Evolutionary conservation across 2,329 filamentous ascomycete species (phyloP).

Genomic region (Aspergillus intermedius): DNA sequence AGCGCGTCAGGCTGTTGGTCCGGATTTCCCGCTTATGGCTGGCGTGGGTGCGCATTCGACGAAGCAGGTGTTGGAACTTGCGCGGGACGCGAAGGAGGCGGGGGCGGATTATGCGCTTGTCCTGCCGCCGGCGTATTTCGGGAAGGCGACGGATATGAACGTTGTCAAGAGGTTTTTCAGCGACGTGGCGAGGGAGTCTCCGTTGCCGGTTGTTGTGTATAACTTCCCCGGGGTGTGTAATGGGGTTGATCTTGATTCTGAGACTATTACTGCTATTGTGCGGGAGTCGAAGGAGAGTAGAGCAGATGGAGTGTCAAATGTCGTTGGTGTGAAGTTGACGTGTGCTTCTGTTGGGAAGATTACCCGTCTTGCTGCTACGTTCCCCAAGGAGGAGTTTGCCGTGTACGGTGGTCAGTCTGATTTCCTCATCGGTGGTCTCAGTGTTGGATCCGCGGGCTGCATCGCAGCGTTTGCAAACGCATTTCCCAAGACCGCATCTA

Average conservation of each 20-base stretch:
- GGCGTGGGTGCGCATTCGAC: slow-evolving; percentile 61
- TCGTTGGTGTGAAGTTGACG: slow-evolving; percentile 59
- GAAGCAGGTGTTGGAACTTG: slow-evolving; percentile 55
- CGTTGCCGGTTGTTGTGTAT: slow-evolving; percentile 58
- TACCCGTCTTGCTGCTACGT: slow-evolving; percentile 46
- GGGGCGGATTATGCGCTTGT: slow-evolving; percentile 58
- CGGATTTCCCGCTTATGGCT: slow-evolving; percentile 54
- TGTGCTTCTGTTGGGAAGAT: slow-evolving; percentile 58
- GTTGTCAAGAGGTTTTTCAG: slow-evolving; percentile 56
- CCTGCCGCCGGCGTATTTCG: slow-evolving; percentile 60
- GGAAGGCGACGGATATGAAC: slow-evolving; percentile 52
- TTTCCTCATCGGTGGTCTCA: slow-evolving; percentile 55
- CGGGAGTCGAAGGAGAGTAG: slow-evolving; percentile 26
- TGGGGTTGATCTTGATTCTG: slow-evolving; percentile 62
- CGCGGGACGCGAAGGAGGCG: slow-evolving; percentile 52
- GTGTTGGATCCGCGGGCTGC: slow-evolving; percentile 48
- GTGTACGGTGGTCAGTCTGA: slow-evolving; percentile 66
- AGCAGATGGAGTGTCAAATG: slow-evolving; percentile 32
- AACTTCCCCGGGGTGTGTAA: slow-evolving; percentile 65
- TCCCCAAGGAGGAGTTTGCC: slow-evolving; percentile 53
- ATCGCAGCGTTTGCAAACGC: slow-evolving; percentile 54
- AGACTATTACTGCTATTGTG: slow-evolving; percentile 51
- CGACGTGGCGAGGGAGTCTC: slow-evolving; percentile 48
- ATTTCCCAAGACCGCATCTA: slow-evolving; percentile 50
- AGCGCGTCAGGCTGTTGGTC: slow-evolving; percentile 50